Percentiles rank a stretch among this genome's conserved stretches.
phyloP scores from a whole-genome alignment of 169 alveolate genomes.

The Plasmodium vivax region DNA sequence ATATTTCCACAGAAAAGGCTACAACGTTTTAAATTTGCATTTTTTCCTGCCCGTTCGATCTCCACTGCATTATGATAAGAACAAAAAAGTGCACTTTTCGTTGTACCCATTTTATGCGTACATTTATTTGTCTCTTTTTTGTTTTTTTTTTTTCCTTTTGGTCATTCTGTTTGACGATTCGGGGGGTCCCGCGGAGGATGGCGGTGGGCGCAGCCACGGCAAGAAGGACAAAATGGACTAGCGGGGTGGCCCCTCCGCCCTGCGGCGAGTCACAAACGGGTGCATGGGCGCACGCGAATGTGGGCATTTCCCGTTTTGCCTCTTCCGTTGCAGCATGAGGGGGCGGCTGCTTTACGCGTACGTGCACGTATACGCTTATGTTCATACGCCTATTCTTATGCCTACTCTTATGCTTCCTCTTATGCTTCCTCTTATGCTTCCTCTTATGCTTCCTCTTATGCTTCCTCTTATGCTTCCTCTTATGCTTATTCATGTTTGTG shows the following conservation, averaged over 20 bases:
- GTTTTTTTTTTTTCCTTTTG: constrained; percentile 30
- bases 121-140: constrained; percentile 54
- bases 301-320: background rate
- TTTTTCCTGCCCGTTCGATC: constrained; percentile 52
- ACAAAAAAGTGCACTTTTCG: constrained; percentile 30
- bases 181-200: background rate
- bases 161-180: constrained; percentile 56
- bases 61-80: constrained; percentile 64
- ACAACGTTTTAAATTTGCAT: constrained; percentile 57
- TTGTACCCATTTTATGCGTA: constrained; percentile 68
- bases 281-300: background rate
- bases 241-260: background rate
- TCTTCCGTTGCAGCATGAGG: background rate
- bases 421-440: background rate
- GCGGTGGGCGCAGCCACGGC: background rate
- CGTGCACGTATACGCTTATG: background rate
- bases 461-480: too few relatives aligned
- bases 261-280: background rate
- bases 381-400: background rate
- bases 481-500: background rate
- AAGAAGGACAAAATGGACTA: constrained; percentile 1
- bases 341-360: background rate
- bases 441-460: background rate
- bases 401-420: too few relatives aligned
- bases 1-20: constrained; percentile 57